phyloP scores from a whole-genome alignment of 805 yeast species.

The Maudiozyma bulderi region DNA sequence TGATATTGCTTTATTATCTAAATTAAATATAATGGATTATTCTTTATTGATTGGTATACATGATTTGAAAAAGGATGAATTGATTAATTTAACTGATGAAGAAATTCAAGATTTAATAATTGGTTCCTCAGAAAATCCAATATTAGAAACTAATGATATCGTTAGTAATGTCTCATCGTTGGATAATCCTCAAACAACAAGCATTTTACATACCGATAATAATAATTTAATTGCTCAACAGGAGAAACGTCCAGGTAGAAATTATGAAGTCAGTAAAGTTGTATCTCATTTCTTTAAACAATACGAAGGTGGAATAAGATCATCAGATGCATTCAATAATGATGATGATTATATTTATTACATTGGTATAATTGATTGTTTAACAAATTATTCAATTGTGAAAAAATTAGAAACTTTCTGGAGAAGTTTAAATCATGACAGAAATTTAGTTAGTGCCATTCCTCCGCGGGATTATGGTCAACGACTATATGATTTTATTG shows the following conservation, averaged over 20 bases:
- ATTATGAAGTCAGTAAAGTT: not conserved
- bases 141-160: not conserved
- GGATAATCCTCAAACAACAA: not conserved
- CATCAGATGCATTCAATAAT: slow-evolving; percentile 44
- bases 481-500: slow-evolving; percentile 70
- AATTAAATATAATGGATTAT: slow-evolving; percentile 89
- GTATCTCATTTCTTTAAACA: slow-evolving; percentile 46
- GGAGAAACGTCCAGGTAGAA: not conserved
- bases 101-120: not conserved
- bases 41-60: slow-evolving; percentile 83
- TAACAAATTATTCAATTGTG: slow-evolving; percentile 66
- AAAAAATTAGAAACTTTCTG: slow-evolving; percentile 79
- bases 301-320: slow-evolving; percentile 77
- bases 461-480: slow-evolving; percentile 89
- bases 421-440: slow-evolving; percentile 60
- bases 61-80: slow-evolving; percentile 35
- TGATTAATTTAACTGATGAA: not conserved
- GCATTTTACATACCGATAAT: not conserved
- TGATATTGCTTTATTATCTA: slow-evolving; percentile 66
- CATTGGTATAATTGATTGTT: slow-evolving; percentile 87
- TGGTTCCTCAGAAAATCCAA: too few relatives aligned
- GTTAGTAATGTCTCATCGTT: not conserved
- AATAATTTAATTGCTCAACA: not conserved
- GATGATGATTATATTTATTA: slow-evolving; percentile 69
- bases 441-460: slow-evolving; percentile 71